A percentile compares a stretch with the other conserved stretches of the same genome.
Conservation (phyloP, 192 early-diverging fungal species). For the Entomortierella lignicola region DNA sequence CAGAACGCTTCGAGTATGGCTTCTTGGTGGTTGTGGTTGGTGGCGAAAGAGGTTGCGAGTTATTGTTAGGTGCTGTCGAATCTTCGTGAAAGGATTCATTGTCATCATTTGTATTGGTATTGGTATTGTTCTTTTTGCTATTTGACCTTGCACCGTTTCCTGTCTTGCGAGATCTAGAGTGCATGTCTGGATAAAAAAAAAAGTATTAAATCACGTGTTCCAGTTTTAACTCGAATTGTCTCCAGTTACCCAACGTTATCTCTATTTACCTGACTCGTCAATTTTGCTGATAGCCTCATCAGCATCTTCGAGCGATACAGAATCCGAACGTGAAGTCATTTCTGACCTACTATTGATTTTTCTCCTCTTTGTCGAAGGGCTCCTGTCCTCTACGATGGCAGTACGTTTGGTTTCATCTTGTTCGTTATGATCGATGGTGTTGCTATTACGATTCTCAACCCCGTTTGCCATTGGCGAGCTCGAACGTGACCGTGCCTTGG, state of each 20-base stretch:
- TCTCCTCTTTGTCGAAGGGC: constrained; percentile 16
- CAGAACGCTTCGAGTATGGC: constrained; percentile 2
- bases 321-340: background rate
- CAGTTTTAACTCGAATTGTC: too few relatives aligned
- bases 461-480: constrained; percentile 10
- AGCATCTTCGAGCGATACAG: background rate
- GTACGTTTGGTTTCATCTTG: constrained; percentile 1
- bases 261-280: constrained; percentile 4
- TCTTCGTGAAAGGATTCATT: background rate
- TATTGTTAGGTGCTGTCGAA: constrained; percentile 4
- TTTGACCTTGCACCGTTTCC: background rate
- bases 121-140: background rate
- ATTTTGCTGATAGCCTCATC: constrained; percentile 7
- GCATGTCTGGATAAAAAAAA: background rate
- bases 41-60: background rate
- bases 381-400: background rate
- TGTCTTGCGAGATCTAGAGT: constrained; percentile 3
- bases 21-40: constrained; percentile 11
- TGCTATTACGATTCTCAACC: background rate
- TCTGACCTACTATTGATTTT: constrained; percentile 14
- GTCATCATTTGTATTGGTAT: background rate
- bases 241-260: too few relatives aligned
- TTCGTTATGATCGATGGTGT: background rate
- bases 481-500: constrained; percentile 24
- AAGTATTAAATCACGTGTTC: background rate